Evolutionary conservation across 2,329 filamentous ascomycete species (phyloP), one percentile per base, ranked within the genome.

Genomic region (Penicillium sp.): DNA sequence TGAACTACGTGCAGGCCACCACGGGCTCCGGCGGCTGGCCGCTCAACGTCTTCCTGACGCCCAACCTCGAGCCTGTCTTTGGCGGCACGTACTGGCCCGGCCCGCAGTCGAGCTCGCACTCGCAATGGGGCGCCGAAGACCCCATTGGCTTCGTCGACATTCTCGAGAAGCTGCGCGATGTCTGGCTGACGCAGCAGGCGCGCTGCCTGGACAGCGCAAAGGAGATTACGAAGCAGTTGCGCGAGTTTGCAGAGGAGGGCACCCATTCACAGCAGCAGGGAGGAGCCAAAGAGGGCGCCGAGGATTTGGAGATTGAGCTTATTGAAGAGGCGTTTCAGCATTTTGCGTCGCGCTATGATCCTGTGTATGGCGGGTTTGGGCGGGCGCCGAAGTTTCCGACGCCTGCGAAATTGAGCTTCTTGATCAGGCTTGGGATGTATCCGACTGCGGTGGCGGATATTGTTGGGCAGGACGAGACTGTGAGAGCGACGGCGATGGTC

Each of bases 1-100:
- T 97, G 91, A 96, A 96, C 76, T 99, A 96, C 72, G 88, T 96
- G 42, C 91, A 97, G 71, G 93, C 93, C 1, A 93, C 94, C 11
- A 96, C 89, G 58, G 91, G 89, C 20, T 87, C 84, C 1, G 93
- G 91, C 9, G 94, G 94, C 40, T 97, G 94, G 92, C 94, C 94
- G 1, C 77, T 97, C 59, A 97, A 97, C 68, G 87, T 96, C n/a
- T 97, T 99, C 70, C 81, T 97, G 28, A 99, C 94, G 0, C 91
- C 94, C 0, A 87, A 96, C 63, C 81, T 97, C 24, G 88, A 96
- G 67, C 94, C 94, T 0, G 89, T 99, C 9, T 97, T 97, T 73
- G 94, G 94, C 38, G 93, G 93, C 23, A 97, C 93, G 8, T 97
- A 97, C 73, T 97, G 91, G 89, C 91, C 92, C 3, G 90, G 89